Evolutionary conservation across 1,284 basidiomycete genomes (phyloP).

Genomic region (Coniophora puteana): DNA sequence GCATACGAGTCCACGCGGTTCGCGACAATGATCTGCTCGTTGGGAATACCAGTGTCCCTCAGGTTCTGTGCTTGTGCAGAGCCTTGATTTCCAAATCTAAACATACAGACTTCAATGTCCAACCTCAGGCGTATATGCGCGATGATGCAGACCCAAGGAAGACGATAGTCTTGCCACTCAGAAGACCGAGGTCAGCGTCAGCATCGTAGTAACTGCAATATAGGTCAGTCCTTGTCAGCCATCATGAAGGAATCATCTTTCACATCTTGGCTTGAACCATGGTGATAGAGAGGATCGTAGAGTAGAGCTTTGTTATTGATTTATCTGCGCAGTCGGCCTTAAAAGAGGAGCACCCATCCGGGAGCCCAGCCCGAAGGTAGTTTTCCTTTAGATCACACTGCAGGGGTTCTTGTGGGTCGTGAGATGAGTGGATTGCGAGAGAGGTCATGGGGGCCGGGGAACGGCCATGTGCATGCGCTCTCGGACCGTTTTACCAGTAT

Average conservation of each 20-base stretch:
- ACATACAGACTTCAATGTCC: constrained; percentile 5
- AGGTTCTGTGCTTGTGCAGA: constrained; percentile 65
- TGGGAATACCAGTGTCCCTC: constrained; percentile 59
- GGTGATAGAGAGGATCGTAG: constrained; percentile 8
- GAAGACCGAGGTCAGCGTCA: constrained; percentile 48
- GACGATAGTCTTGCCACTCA: constrained; percentile 52
- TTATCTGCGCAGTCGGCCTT: constrained; percentile 3
- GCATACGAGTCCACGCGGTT: constrained; percentile 58
- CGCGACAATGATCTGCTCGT: constrained; percentile 56
- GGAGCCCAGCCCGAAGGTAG: constrained; percentile 5
- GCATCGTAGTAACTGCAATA: constrained; percentile 53
- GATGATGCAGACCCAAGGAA: constrained; percentile 48
- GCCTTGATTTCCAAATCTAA: constrained; percentile 63
- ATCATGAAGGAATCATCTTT: constrained; percentile 12
- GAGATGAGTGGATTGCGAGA: constrained; percentile 11
- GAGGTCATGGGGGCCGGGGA: constrained; percentile 21
- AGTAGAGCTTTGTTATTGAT: neutral
- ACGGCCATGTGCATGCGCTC: too few relatives aligned
- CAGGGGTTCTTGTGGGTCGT: constrained; percentile 9
- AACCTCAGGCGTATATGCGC: neutral
- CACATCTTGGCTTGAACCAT: constrained; percentile 47
- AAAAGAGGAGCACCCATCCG: constrained; percentile 3
- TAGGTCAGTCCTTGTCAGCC: neutral
- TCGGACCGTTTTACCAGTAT: too few relatives aligned
- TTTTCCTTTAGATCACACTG: constrained; percentile 2